Conservation (phyloP, 2,329 filamentous ascomycete species). For the Camptophora hylomeconis region DNA sequence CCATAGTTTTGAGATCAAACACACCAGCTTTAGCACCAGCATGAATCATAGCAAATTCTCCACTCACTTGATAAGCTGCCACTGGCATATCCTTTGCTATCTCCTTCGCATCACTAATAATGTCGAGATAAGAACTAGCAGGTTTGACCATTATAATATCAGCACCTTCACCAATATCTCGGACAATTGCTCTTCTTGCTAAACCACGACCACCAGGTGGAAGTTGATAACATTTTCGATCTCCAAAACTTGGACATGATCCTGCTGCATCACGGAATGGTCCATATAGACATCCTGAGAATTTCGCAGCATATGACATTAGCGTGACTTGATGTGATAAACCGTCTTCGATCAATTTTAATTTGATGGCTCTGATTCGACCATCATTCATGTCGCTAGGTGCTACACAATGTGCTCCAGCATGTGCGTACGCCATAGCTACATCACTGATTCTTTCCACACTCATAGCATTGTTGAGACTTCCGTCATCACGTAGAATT, state of each 20-base stretch:
- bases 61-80: constrained; percentile 92
- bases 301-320: constrained; percentile 98
- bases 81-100: constrained; percentile 82
- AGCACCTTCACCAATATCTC: constrained; percentile 86
- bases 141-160: constrained; percentile 99
- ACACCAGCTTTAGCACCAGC: constrained; percentile 91
- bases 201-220: constrained; percentile 85
- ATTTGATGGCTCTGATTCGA: constrained; percentile 90
- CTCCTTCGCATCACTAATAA: constrained; percentile 94
- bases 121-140: constrained; percentile 87
- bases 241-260: constrained; percentile 80
- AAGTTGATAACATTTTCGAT: constrained; percentile 92
- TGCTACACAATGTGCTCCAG: constrained; percentile 90
- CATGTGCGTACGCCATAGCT: constrained; percentile 92
- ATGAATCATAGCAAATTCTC: constrained; percentile 96
- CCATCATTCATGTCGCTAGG: constrained; percentile 99
- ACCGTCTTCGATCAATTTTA: constrained; percentile 90
- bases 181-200: constrained; percentile 74
- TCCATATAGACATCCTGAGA: constrained; percentile 89
- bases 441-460: constrained; percentile 93
- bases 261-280: constrained; percentile 95
- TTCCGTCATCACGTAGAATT: constrained; percentile 84
- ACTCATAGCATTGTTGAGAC: constrained; percentile 82
- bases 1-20: constrained; percentile 89
- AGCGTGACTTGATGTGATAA: constrained; percentile 82